Base-by-base conservation (phyloP, 345 rosid genomes). In the Arabidopsis suecica region DNA sequence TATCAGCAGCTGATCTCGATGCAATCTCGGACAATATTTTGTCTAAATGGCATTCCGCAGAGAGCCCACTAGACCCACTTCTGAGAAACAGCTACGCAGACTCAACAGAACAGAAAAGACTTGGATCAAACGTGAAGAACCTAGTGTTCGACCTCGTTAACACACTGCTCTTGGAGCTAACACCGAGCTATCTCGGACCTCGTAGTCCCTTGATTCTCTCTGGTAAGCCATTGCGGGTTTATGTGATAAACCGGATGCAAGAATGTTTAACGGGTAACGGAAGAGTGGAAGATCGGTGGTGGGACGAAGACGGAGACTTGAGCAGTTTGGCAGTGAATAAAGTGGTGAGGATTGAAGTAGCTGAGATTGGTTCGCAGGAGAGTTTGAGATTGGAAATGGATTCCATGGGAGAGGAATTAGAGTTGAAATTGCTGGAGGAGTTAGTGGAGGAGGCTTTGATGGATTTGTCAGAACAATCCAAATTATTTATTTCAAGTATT, bases 61-160 rank as follows among this genome's bases (percentile, higher is more conserved):
- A 84, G 59, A 87, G 90, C 61, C 99, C 97, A 7, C 64, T 92
- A 66, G 96, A 92, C 61, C 97, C 96, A 20, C 81, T 84, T 57
- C 25, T 92, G 76, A 84, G 96, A 77, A 82, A 85, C 70, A 86
- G 70, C 71, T 88, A 83, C 41, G 80, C 82, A 28, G 76, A 79
- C 61, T 49, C 59, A 49, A 88, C 88, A 0, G 86, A 82, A 80
- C 86, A 84, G 40, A 82, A 85, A 75, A 91, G 83, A 79, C 66
- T 86, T 11, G 83, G 93, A 64, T 86, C 97, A 10, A 85, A 75
- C 61, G 10, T 34, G 34, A 53, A 78, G 79, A 92, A 86, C 78
- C 94, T 92, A 20, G 82, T 78, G 14, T 92, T 90, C 4, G 99
- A 92, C 78, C 82, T 86, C 13, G 93, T 90, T 11, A 89, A 87